phyloP scores from a whole-genome alignment of 352 stramenopile genomes.

The Globisporangium barbulae region DNA sequence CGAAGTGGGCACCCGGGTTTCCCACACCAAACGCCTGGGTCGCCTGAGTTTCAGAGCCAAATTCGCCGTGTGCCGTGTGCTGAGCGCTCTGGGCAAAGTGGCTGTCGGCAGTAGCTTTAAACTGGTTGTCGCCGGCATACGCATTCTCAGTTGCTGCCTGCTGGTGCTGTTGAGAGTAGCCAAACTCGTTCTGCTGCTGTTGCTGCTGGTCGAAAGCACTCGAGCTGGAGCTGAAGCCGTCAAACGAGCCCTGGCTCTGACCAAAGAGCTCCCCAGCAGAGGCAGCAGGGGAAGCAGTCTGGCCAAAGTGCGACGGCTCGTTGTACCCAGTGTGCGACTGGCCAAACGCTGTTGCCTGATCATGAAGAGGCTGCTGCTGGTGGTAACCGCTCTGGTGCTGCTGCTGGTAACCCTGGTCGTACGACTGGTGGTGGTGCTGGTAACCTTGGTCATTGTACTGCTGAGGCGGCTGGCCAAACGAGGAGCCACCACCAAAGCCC shows the following conservation, averaged over 20 bases:
- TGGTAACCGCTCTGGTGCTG: no score
- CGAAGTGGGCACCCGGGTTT: not conserved
- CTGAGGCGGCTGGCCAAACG: slow-evolving; percentile 28
- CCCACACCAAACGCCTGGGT: not conserved
- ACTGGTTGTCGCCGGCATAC: slow-evolving; percentile 6
- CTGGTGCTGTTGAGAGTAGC: slow-evolving; percentile 2
- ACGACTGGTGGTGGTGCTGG: slow-evolving; percentile 19
- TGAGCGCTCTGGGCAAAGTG: slow-evolving; percentile 7
- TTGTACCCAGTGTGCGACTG: slow-evolving; percentile 14
- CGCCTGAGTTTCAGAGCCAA: not conserved
- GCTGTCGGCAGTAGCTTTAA: not conserved
- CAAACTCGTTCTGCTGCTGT: slow-evolving; percentile 6
- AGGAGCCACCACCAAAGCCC: slow-evolving; percentile 25
- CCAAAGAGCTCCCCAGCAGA: slow-evolving; percentile 28
- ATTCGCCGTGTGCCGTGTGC: not conserved
- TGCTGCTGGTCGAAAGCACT: slow-evolving; percentile 14
- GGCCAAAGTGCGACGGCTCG: slow-evolving; percentile 22
- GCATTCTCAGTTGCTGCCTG: not conserved
- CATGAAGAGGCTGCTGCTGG: slow-evolving; percentile 1
- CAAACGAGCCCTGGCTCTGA: slow-evolving; percentile 14
- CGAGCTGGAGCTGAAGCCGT: slow-evolving; percentile 12
- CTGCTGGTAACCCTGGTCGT: slow-evolving; percentile 24
- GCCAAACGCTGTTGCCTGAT: slow-evolving; percentile 10
- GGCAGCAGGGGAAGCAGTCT: slow-evolving; percentile 9
- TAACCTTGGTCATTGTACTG: slow-evolving; percentile 29